Base-by-base conservation (phyloP, 108 stramenopile genomes). In the Bacterosira constricta region DNA sequence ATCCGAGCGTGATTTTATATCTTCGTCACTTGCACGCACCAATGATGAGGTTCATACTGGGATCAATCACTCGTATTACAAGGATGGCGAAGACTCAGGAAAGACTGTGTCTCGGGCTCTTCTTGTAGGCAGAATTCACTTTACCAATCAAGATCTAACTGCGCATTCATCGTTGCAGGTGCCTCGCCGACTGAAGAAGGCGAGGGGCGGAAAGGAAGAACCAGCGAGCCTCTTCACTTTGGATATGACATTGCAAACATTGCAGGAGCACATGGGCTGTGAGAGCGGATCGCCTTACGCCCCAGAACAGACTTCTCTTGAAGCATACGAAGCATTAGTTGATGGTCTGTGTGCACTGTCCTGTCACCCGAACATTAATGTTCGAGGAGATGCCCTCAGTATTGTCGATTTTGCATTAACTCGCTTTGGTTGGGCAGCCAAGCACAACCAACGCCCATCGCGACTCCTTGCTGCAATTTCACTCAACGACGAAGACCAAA, bases 81-180 rank as follows among this genome's bases (percentile, higher is more conserved):
- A 89, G 54, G 94, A 95, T 59, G 94, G 94, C 6, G 94, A 95
- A 77, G 88, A 95, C 78, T 82, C 84, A 25, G 94, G 94, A 9
- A 92, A 95, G 47, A 86, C 84, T 8, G 41, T 91, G 1, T 84
- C 91, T 12, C 80, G 91, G 7, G 82, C 85, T 6, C 81, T 95
- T 25, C 76, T 95, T 31, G 84, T 92, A n/a, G 67, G 58, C 23
- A 81, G 91, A n/a, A 58, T 92, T 11, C 80, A 91, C 36, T 77
- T 92, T 15, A 81, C 84, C 50, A 77, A 88, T 51, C 85, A 90
- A 56, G 73, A 84, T 4, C 50, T 92, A 37, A 84, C 88, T 51
- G 77, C 85, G n/a, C 80, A 65, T 52, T 81, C 91, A 29, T 90
- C 88, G 44, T 90, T 89, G 30, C 89, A 95, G 49, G 82, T 92